Conservation (phyloP, 495 filamentous ascomycete species). For the Acidiella bohemica region DNA sequence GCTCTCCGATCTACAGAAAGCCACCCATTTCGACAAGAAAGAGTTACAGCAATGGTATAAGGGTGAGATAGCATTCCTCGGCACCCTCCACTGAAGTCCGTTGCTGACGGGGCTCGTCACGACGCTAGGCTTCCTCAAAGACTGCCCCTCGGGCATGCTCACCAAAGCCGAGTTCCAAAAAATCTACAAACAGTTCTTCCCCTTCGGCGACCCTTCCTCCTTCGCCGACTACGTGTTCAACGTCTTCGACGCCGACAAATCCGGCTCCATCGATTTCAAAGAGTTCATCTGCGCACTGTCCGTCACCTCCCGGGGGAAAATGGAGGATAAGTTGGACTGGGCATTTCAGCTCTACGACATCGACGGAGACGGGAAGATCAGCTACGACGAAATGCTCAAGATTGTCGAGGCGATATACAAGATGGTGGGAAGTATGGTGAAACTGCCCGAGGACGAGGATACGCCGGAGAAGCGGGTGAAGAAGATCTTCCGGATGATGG, state of each 20-base stretch:
- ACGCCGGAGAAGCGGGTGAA: conserved; percentile 94
- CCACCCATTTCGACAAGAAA: conserved; percentile 99
- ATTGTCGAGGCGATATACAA: conserved; percentile 99
- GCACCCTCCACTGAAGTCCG: background rate
- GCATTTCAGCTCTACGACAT: conserved; percentile 99
- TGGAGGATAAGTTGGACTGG: conserved; percentile 99
- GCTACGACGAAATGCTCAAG: conserved; percentile 95
- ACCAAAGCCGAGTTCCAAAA: conserved; percentile 98
- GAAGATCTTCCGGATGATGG: conserved; percentile 99
- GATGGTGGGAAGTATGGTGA: conserved; percentile 99
- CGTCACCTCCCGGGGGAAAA: conserved; percentile 90
- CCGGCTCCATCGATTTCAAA: conserved; percentile 96
- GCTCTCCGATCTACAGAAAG: conserved; percentile 84
- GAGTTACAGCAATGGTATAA: conserved; percentile 99
- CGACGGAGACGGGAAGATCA: conserved; percentile 96
- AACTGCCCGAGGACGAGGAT: conserved; percentile 94
- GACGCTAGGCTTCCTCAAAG: conserved; percentile 81
- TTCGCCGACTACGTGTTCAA: conserved; percentile 99
- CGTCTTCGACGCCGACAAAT: conserved; percentile 95
- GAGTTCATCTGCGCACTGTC: conserved; percentile 98
- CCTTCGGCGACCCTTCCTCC: conserved; percentile 89
- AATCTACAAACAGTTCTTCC: conserved; percentile 98
- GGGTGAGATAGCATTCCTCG: conserved; percentile 48
- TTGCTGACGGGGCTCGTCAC: background rate
- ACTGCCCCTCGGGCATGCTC: conserved; percentile 91